Conservation (phyloP, 768 basidiomycete species). For the Neoboletus subvelutipes region DNA sequence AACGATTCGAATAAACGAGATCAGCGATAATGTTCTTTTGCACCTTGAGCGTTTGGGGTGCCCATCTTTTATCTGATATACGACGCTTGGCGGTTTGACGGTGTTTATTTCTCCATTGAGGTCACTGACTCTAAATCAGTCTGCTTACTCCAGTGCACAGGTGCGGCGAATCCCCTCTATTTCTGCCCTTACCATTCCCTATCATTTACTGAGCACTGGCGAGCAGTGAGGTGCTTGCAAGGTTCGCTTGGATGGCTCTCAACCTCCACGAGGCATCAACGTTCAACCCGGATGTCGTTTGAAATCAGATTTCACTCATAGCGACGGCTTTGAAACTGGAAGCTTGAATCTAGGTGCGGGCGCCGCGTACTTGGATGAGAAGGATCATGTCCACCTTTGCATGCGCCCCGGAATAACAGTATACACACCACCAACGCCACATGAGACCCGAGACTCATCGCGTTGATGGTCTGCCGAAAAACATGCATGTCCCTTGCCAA, state of each 20-base stretch:
- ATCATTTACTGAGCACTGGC: background rate
- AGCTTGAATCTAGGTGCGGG: background rate
- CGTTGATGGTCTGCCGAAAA: background rate
- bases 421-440: background rate
- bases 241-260: no score
- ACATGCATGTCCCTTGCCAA: background rate
- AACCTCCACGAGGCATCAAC: background rate
- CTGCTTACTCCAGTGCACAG: background rate
- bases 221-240: no score
- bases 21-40: background rate
- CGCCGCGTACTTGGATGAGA: background rate
- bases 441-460: background rate
- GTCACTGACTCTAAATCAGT: background rate
- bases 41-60: background rate
- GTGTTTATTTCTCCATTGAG: background rate
- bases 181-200: background rate
- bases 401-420: no score
- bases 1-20: constrained; percentile 18
- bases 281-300: no score
- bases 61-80: constrained; percentile 1
- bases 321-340: background rate
- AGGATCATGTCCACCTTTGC: background rate
- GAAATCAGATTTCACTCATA: background rate
- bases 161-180: background rate
- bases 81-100: background rate